A percentile compares a stretch with the other conserved stretches of the same genome.
phyloP scores from a whole-genome alignment of 805 yeast species.

The Ogataea trehalophila region DNA sequence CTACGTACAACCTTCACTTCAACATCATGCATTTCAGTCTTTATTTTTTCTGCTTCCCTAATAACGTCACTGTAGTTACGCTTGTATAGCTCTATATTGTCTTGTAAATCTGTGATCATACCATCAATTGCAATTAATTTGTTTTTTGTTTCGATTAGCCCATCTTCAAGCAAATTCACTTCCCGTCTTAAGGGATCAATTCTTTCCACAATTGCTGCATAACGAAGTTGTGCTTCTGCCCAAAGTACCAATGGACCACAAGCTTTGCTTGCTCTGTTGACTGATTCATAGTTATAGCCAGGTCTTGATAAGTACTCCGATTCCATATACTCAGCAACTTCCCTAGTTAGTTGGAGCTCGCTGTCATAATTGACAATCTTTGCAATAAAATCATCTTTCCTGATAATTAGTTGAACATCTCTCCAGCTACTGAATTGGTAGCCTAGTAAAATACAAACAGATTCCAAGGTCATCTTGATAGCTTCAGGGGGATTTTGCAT shows the following conservation, averaged over 20 bases:
- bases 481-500: slow-evolving; percentile 90
- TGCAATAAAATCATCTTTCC: slow-evolving; percentile 83
- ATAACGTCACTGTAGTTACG: slow-evolving; percentile 66
- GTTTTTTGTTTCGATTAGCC: slow-evolving; percentile 57
- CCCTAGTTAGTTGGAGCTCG: slow-evolving; percentile 49
- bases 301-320: slow-evolving; percentile 53
- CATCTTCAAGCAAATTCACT: slow-evolving; percentile 53
- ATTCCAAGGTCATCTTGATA: slow-evolving; percentile 78
- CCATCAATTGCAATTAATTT: slow-evolving; percentile 72
- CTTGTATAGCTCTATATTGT: slow-evolving; percentile 64
- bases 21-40: slow-evolving; percentile 62
- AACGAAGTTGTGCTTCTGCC: slow-evolving; percentile 87
- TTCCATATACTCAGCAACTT: slow-evolving; percentile 54
- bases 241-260: slow-evolving; percentile 89
- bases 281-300: slow-evolving; percentile 66
- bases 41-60: slow-evolving; percentile 72
- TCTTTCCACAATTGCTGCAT: slow-evolving; percentile 60
- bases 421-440: slow-evolving; percentile 66
- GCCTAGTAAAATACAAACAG: slow-evolving; percentile 82
- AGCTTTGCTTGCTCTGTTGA: slow-evolving; percentile 87
- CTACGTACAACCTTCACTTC: slow-evolving; percentile 60
- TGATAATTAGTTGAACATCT: slow-evolving; percentile 73
- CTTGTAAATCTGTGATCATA: slow-evolving; percentile 73
- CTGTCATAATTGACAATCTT: slow-evolving; percentile 73
- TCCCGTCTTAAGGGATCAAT: slow-evolving; percentile 73